A percentile compares a stretch with the other conserved stretches of the same genome.
phyloP scores from a whole-genome alignment of 805 yeast species.

The Sungouiella blattae region DNA sequence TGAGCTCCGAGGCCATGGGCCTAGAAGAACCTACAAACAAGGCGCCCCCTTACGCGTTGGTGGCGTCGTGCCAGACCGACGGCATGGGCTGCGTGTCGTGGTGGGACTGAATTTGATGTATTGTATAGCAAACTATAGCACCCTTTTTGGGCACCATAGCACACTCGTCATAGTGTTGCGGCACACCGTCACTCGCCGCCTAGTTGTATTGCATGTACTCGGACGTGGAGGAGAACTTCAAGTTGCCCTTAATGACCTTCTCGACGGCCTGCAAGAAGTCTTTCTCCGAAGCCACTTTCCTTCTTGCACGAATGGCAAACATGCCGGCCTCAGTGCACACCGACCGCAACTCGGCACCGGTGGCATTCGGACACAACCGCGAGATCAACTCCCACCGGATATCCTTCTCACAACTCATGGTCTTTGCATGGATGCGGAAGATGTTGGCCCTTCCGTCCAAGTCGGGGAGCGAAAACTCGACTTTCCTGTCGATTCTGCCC shows the following conservation, averaged over 20 bases:
- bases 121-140: too few relatives aligned
- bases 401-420: slow-evolving; percentile 96
- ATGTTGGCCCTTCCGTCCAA: slow-evolving; percentile 97
- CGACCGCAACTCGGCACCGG: slow-evolving; percentile 98
- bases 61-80: slow-evolving; percentile 90
- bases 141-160: too few relatives aligned
- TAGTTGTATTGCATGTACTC: slow-evolving; percentile 98
- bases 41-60: slow-evolving; percentile 76
- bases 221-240: slow-evolving; percentile 95
- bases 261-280: slow-evolving; percentile 97
- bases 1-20: slow-evolving; percentile 52
- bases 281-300: slow-evolving; percentile 97
- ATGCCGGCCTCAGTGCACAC: slow-evolving; percentile 99
- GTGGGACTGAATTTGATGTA: too few relatives aligned
- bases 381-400: slow-evolving; percentile 98
- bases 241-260: slow-evolving; percentile 96
- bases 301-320: slow-evolving; percentile 98
- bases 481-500: slow-evolving; percentile 98
- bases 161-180: too few relatives aligned
- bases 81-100: slow-evolving; percentile 96
- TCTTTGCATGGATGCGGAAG: slow-evolving; percentile 93
- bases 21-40: slow-evolving; percentile 36
- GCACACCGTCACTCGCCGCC: slow-evolving; percentile 1
- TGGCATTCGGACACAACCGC: slow-evolving; percentile 94
- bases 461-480: slow-evolving; percentile 94